These are phyloP conservation scores for Pseudonitzschia pungens DNA, from an alignment of 108 stramenopile genomes.

Conservation along the genomic window DNA sequence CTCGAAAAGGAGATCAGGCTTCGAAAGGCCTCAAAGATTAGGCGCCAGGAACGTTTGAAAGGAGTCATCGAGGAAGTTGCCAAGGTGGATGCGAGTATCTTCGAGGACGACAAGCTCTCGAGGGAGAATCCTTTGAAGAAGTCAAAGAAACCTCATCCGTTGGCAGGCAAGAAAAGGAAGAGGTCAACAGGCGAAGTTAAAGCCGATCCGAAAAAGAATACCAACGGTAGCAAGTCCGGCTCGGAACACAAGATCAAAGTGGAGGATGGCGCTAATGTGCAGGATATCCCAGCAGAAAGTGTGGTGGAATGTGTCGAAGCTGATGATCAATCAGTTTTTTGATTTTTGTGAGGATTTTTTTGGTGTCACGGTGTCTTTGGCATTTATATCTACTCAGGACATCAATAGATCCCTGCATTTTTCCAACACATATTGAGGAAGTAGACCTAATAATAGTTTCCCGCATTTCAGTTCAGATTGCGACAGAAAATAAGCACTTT, in stretches of 20 bases:
- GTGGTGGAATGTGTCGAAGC: no score
- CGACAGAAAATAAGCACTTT: no score
- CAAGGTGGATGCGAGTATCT: conserved; percentile 22
- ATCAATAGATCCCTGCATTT: no score
- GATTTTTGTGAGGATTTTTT: no score
- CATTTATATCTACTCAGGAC: no score
- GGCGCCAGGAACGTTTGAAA: conserved; percentile 29
- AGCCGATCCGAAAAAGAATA: conserved; percentile 1
- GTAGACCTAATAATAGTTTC: no score
- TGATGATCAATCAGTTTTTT: no score
- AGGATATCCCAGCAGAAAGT: neutral
- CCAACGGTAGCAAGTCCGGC: neutral
- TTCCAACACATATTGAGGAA: no score
- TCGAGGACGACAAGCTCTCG: conserved; percentile 33
- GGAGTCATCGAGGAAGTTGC: conserved; percentile 8
- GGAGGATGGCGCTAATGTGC: neutral
- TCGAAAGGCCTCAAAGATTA: conserved; percentile 17
- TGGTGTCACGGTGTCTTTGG: no score
- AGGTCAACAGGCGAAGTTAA: neutral
- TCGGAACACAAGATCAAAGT: neutral
- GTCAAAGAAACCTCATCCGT: conserved; percentile 14
- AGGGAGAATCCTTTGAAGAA: conserved; percentile 45
- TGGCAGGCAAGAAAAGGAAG: conserved; percentile 9
- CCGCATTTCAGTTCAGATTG: no score
- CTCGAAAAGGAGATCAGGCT: conserved; percentile 41